phyloP scores from a whole-genome alignment of 176 grass and related monocot genomes.

The sorghum (Sorghum bicolor) region Sorghum_bicolor_NCBIv3 NC_012874.2:5570501-5571000 shows the following conservation, averaged over 20 bases:
- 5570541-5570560: constrained; percentile 77
- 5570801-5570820: too few relatives aligned
- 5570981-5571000: constrained; percentile 39
- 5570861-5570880: background rate
- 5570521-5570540: too few relatives aligned
- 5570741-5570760: background rate
- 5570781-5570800: background rate
- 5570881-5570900: background rate
- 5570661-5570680: background rate
- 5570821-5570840: background rate
- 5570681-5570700: background rate
- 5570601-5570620: constrained; percentile 78
- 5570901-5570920: too few relatives aligned
- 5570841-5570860: background rate
- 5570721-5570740: too few relatives aligned
- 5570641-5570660: background rate
- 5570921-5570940: too few relatives aligned
- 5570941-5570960: background rate
- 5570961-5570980: background rate
- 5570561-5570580: constrained; percentile 62
- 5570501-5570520: too few relatives aligned
- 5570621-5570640: background rate
- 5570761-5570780: background rate
- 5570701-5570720: background rate
- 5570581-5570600: constrained; percentile 67